Evolutionary conservation across 2,329 filamentous ascomycete species (phyloP).

Genomic region (Periconia digitata): DNA sequence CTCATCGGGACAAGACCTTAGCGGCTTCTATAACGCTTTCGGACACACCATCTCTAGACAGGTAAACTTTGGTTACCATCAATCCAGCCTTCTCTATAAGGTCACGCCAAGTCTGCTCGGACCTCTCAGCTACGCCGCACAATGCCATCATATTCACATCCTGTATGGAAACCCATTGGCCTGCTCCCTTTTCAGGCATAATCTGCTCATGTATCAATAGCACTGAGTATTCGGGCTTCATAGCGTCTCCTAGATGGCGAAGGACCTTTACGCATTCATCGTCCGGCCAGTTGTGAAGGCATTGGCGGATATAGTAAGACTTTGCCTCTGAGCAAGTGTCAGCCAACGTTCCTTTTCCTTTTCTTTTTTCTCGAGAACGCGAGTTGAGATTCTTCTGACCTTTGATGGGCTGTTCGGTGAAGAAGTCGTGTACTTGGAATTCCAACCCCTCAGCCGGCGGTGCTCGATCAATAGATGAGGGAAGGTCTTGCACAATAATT

Average conservation of each 20-base stretch:
- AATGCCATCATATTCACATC: neutral
- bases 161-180: neutral
- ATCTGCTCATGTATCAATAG: neutral
- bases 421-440: conserved; percentile 38
- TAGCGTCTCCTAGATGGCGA: conserved; percentile 22
- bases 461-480: conserved; percentile 18
- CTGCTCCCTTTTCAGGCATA: neutral
- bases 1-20: too few species aligned
- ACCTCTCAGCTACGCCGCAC: neutral
- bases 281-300: conserved; percentile 39
- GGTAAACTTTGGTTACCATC: neutral
- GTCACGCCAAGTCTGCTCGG: neutral
- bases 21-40: neutral
- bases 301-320: conserved; percentile 35
- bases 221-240: conserved; percentile 23
- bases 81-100: neutral
- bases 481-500: conserved; percentile 30
- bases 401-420: conserved; percentile 28
- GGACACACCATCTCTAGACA: neutral
- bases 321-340: conserved; percentile 8
- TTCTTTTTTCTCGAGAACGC: too few species aligned
- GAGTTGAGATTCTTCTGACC: conserved; percentile 12
- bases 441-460: conserved; percentile 22
- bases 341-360: too few species aligned
- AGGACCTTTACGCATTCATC: conserved; percentile 31